Percentiles rank a stretch among this genome's conserved stretches.
phyloP scores from a whole-genome alignment of 805 yeast species.

The Suhomyces kilbournensis region DNA sequence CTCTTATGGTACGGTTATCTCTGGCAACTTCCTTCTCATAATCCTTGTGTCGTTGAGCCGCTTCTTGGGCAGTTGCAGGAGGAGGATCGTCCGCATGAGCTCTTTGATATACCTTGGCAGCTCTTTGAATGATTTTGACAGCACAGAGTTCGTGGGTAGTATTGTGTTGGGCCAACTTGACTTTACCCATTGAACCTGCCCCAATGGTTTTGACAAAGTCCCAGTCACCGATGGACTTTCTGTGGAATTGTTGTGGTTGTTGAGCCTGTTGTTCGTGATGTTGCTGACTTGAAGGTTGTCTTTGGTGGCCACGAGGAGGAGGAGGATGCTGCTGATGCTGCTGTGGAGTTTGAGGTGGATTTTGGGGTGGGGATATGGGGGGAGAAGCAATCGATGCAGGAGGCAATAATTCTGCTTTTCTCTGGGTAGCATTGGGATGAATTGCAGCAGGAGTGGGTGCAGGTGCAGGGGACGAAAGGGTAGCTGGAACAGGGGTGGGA shows the following conservation, averaged over 20 bases:
- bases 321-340: slow-evolving; percentile 6
- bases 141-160: slow-evolving; percentile 82
- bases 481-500: slow-evolving; percentile 2
- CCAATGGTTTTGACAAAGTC: slow-evolving; percentile 92
- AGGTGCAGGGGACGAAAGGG: slow-evolving; percentile 1
- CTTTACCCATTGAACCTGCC: slow-evolving; percentile 99
- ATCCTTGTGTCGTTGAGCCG: slow-evolving; percentile 62
- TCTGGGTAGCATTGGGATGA: slow-evolving; percentile 4
- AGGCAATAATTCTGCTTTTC: slow-evolving; percentile 26
- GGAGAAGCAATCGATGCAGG: slow-evolving; percentile 28
- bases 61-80: slow-evolving; percentile 55
- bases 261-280: not conserved
- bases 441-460: slow-evolving; percentile 4
- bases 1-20: slow-evolving; percentile 89
- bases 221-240: slow-evolving; percentile 95
- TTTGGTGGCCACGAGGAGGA: slow-evolving; percentile 15
- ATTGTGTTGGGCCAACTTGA: slow-evolving; percentile 85
- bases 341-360: slow-evolving; percentile 5
- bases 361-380: not conserved
- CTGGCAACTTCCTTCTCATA: slow-evolving; percentile 81
- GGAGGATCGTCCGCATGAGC: slow-evolving; percentile 70
- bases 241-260: slow-evolving; percentile 55
- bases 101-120: slow-evolving; percentile 71
- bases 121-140: slow-evolving; percentile 89
- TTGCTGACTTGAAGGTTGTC: slow-evolving; percentile 1